Evolutionary conservation across 2,329 filamentous ascomycete genomes (phyloP).

Genomic region (Lachnellula hyalina): DNA sequence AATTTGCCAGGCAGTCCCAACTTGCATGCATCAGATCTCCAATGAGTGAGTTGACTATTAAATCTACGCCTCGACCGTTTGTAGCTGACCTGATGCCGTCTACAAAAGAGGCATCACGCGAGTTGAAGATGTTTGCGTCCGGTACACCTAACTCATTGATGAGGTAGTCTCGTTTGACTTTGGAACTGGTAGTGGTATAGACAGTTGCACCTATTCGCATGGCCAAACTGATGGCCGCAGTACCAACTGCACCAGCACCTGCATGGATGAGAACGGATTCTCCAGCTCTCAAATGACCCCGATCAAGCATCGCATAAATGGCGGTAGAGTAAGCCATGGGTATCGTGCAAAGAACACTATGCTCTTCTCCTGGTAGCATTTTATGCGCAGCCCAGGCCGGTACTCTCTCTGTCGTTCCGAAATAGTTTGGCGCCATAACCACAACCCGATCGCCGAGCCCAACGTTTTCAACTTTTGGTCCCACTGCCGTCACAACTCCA

Average conservation of each 20-base stretch:
- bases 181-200: slow-evolving; percentile 20
- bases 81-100: background rate
- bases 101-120: background rate
- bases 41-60: slow-evolving; percentile 22
- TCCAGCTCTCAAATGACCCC: slow-evolving; percentile 7
- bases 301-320: slow-evolving; percentile 11
- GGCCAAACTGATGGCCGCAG: slow-evolving; percentile 29
- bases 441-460: slow-evolving; percentile 24
- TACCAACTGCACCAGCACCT: slow-evolving; percentile 29
- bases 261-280: slow-evolving; percentile 31
- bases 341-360: slow-evolving; percentile 13
- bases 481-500: slow-evolving; percentile 24
- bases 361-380: slow-evolving; percentile 10
- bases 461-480: slow-evolving; percentile 15
- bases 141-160: background rate
- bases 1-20: slow-evolving; percentile 31
- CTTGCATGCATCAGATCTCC: slow-evolving; percentile 20
- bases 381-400: slow-evolving; percentile 10
- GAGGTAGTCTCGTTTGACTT: background rate
- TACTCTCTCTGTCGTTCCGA: background rate
- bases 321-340: slow-evolving; percentile 17
- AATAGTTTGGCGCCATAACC: slow-evolving; percentile 1
- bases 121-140: background rate
- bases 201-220: slow-evolving; percentile 26
- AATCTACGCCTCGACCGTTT: slow-evolving; percentile 22